Base-by-base conservation (phyloP, 1,139 yeast genomes). In the Geotrichum australiense region DNA sequence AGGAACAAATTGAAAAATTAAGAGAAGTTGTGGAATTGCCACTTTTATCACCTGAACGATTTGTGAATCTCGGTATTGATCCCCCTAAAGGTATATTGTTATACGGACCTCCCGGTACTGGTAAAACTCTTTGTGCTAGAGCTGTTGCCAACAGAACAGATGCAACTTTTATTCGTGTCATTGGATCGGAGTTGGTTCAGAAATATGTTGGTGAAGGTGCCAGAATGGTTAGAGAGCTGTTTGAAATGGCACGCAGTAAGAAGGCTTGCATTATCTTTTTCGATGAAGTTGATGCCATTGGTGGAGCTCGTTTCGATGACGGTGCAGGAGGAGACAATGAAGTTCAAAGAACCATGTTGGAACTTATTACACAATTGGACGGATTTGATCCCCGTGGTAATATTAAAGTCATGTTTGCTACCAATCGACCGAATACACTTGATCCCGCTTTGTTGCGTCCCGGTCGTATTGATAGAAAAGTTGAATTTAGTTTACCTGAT, bases 291-390 rank as follows among this genome's bases (percentile, higher is more conserved):
- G 98, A 91, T 68, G 97, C 98, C 29, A 86, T 91, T 65, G 98
- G 98, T 51, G 97, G 97, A 22, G 97, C 97, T 6, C 80, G 98
- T 64, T 91, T 91, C 62, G 98, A 91, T 63, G 98, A 91, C 63
- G 97, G 97, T 54, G 98, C 97, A 15, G 98, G 98, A 54, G 98
- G 98, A 56, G 98, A 91, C 65, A 91, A 89, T 61, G 98, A 91
- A 69, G 98, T 91, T 43, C 98, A 91, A 67, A 78, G 98, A 70
- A 91, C 98, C 43, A 91, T 91, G 98, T 76, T 91, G 76, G 98
- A 91, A 65, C 76, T 91, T 57, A 89, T 91, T 60, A 87, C 97
- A 31, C 98, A 91, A 64, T 72, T 91, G 57, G 98, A 91, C 65
- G 98, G 98, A 45, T 91, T 91, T 63, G 98, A 91, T 59, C 94